A percentile compares a stretch with the other conserved stretches of the same genome.
These are phyloP conservation scores for Artemisia annua DNA, from an alignment of 129 eudicot genomes.

Conservation along the genomic window DNA sequence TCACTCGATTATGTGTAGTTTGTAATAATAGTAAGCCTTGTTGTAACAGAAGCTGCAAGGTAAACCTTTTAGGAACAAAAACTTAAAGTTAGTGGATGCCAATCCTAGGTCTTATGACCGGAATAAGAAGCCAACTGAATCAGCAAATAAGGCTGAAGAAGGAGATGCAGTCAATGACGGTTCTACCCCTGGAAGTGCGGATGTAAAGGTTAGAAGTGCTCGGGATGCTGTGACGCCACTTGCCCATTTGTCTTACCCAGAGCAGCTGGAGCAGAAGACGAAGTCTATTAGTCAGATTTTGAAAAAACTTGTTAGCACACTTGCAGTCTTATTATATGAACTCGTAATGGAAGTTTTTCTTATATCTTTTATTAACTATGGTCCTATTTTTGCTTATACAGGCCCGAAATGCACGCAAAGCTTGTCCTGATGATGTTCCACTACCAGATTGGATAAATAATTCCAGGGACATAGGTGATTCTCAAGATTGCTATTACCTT, in stretches of 20 bases:
- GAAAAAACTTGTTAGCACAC: constrained; percentile 60
- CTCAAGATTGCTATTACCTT: too few species aligned
- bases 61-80: constrained; percentile 56
- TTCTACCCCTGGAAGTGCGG: constrained; percentile 35
- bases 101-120: constrained; percentile 66
- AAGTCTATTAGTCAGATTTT: constrained; percentile 58
- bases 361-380: neutral
- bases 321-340: constrained; percentile 15
- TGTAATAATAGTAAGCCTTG: constrained; percentile 13
- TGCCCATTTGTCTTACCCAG: constrained; percentile 78
- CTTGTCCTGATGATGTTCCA: constrained; percentile 75
- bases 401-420: constrained; percentile 95
- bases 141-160: constrained; percentile 36
- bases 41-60: constrained; percentile 78
- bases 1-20: constrained; percentile 14
- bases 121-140: constrained; percentile 37
- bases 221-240: constrained; percentile 94
- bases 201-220: constrained; percentile 49
- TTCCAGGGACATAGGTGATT: constrained; percentile 82
- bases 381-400: constrained; percentile 26
- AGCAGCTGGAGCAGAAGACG: constrained; percentile 88
- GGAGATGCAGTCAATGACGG: constrained; percentile 45
- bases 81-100: constrained; percentile 67
- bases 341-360: neutral
- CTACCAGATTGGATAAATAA: constrained; percentile 83